A percentile compares a stretch with the other conserved stretches of the same genome.
Evolutionary conservation across 768 basidiomycete species (phyloP).

Genomic region (Serendipita sp.): DNA sequence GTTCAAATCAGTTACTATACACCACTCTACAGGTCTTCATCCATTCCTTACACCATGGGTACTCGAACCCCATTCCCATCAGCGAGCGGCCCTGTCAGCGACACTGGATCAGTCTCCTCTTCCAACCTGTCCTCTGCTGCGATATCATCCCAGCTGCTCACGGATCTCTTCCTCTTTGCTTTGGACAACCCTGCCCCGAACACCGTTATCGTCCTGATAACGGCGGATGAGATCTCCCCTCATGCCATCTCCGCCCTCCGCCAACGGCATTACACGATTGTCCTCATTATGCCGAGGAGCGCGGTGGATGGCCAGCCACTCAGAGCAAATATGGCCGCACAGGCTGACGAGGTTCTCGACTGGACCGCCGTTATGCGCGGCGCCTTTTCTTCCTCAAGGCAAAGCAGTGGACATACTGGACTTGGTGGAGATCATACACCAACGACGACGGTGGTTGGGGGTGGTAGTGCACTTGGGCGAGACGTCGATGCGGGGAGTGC

Average conservation of each 20-base stretch:
- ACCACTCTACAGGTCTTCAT: neutral
- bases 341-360: neutral
- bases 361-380: slow-evolving; percentile 1
- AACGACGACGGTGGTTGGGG: neutral
- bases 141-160: neutral
- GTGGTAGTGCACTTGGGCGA: neutral
- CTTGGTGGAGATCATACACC: neutral
- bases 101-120: neutral
- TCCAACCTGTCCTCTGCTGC: neutral
- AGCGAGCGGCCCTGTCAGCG: neutral
- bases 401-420: neutral
- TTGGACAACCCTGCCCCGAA: neutral
- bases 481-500: neutral
- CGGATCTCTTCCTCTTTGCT: neutral
- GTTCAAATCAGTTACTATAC: neutral
- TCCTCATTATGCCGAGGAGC: neutral
- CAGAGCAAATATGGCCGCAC: neutral
- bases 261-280: neutral
- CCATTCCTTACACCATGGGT: neutral
- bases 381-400: neutral
- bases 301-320: neutral
- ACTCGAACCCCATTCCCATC: neutral
- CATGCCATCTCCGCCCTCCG: slow-evolving; percentile 4
- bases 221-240: slow-evolving; percentile 1
- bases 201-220: neutral